Conservation (phyloP, 1,284 basidiomycete genomes). For the Flammula alnicola region DNA sequence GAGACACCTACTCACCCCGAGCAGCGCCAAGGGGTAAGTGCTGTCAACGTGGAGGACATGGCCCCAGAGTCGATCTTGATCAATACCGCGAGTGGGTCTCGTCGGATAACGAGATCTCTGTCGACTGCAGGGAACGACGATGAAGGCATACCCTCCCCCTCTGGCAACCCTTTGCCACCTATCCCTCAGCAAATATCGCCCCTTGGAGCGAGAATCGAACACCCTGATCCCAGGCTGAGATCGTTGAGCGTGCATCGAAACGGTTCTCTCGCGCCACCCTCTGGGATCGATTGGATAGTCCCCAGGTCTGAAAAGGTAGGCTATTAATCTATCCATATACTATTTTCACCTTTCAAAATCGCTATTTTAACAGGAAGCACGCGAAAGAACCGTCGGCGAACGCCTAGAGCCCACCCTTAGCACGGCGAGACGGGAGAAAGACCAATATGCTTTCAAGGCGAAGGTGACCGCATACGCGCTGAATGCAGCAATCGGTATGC, state of each 20-base stretch:
- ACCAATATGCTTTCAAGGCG: slow-evolving; percentile 51
- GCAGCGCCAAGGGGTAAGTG: no score
- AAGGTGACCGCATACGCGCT: slow-evolving; percentile 52
- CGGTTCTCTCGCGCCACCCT: slow-evolving; percentile 15
- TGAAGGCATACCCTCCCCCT: no score
- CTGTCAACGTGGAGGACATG: no score
- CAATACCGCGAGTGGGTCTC: no score
- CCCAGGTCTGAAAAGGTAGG: slow-evolving; percentile 34
- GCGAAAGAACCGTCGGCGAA: slow-evolving; percentile 45
- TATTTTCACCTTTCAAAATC: not conserved
- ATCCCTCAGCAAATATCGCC: slow-evolving; percentile 5
- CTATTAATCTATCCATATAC: not conserved
- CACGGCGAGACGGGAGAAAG: slow-evolving; percentile 44
- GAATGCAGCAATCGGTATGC: slow-evolving; percentile 54
- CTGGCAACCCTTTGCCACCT: slow-evolving; percentile 10
- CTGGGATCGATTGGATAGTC: slow-evolving; percentile 41
- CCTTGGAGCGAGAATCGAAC: not conserved
- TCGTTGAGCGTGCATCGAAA: slow-evolving; percentile 13
- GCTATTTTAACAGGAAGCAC: slow-evolving; percentile 22
- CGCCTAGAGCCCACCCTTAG: slow-evolving; percentile 50
- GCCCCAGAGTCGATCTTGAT: no score
- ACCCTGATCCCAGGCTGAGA: slow-evolving; percentile 12
- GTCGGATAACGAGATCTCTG: no score
- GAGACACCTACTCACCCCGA: no score
- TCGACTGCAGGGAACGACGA: no score